These are phyloP conservation scores for Penicillium freii DNA, from an alignment of 2,329 filamentous ascomycete genomes.

Conservation along the genomic window DNA sequence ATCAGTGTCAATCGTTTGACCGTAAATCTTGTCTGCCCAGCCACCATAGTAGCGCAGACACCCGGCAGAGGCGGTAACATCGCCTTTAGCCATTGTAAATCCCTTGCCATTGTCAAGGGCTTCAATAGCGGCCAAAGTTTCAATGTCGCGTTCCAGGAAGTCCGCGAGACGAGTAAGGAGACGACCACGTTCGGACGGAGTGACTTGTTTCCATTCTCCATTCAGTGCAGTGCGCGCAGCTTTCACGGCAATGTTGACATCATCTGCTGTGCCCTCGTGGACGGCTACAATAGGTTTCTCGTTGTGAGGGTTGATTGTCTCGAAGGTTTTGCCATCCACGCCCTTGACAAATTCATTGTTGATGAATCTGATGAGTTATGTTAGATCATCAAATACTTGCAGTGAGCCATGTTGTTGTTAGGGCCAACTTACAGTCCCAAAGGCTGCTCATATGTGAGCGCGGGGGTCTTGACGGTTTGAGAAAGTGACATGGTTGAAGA, in stretches of 20 bases:
- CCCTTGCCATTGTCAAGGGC: conserved; percentile 14
- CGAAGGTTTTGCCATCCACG: conserved; percentile 2
- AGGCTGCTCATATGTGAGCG: conserved; percentile 7
- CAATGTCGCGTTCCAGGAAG: conserved; percentile 9
- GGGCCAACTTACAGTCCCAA: conserved; percentile 3
- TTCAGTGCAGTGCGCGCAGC: conserved; percentile 5
- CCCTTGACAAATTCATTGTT: conserved; percentile 9
- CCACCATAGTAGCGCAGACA: conserved; percentile 11
- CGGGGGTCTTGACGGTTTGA: background rate
- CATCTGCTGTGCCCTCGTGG: conserved; percentile 1
- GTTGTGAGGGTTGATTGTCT: conserved; percentile 7
- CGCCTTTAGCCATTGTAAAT: conserved; percentile 8
- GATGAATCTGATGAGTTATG: background rate
- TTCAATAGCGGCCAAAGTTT: conserved; percentile 12
- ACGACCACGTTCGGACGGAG: conserved; percentile 6
- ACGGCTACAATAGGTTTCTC: conserved; percentile 9
- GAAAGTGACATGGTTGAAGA: conserved; percentile 1
- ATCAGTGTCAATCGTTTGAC: conserved; percentile 10
- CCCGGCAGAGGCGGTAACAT: background rate
- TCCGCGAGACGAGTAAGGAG: conserved; percentile 10
- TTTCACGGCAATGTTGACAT: conserved; percentile 10
- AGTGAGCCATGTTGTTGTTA: background rate
- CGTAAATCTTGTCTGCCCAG: conserved; percentile 11
- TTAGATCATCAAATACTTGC: background rate
- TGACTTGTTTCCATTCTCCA: conserved; percentile 6